phyloP scores from a whole-genome alignment of 1,284 basidiomycete genomes.

The Cystobasidium slooffiae region DNA sequence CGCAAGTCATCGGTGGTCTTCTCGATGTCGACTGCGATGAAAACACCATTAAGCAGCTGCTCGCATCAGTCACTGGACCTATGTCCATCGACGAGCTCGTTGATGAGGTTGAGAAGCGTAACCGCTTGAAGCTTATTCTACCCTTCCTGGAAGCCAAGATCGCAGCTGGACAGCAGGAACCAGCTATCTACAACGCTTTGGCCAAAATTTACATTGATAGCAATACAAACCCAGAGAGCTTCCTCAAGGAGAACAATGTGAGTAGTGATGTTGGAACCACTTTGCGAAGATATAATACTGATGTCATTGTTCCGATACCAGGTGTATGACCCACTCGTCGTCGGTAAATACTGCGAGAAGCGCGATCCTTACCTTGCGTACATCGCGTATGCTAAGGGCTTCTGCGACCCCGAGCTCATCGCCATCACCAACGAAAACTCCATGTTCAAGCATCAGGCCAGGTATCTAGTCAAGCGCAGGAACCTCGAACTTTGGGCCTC shows the following conservation, averaged over 20 bases:
- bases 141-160: conserved; percentile 96
- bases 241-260: conserved; percentile 98
- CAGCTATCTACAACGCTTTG: conserved; percentile 92
- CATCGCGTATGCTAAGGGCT: conserved; percentile 98
- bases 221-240: conserved; percentile 96
- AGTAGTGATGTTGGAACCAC: conserved; percentile 52
- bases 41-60: conserved; percentile 88
- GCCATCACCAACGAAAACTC: conserved; percentile 98
- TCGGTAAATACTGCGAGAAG: conserved; percentile 99
- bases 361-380: conserved; percentile 98
- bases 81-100: conserved; percentile 99
- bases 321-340: conserved; percentile 93
- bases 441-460: conserved; percentile 99
- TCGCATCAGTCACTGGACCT: conserved; percentile 92
- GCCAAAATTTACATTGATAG: conserved; percentile 99
- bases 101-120: conserved; percentile 93
- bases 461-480: conserved; percentile 96
- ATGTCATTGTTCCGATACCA: conserved; percentile 54
- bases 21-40: conserved; percentile 99
- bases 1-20: conserved; percentile 96
- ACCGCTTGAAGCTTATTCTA: conserved; percentile 92
- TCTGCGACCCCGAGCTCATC: conserved; percentile 98
- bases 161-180: conserved; percentile 87
- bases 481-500: conserved; percentile 96
- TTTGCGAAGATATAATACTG: neutral